A percentile compares a stretch with the other conserved stretches of the same genome.
Conservation (phyloP, 352 stramenopile species). For the Phytophthora pisi region DNA sequence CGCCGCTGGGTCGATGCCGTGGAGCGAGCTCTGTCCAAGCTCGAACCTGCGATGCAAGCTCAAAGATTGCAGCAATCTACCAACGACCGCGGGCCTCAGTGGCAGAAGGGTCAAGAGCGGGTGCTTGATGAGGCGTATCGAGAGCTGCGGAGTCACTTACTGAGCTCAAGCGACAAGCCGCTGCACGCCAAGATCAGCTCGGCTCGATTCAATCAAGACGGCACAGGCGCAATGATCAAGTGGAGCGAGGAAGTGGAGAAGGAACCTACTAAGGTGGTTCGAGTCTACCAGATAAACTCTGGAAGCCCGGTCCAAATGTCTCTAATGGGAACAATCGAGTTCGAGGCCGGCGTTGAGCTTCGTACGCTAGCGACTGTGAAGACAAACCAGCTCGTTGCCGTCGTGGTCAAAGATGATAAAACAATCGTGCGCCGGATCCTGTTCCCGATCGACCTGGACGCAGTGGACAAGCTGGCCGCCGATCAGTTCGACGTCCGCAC, state of each 20-base stretch:
- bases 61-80: conserved; percentile 1
- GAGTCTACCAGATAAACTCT: conserved; percentile 7
- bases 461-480: not conserved
- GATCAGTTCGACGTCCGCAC: conserved; percentile 9
- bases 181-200: not conserved
- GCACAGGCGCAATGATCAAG: not conserved
- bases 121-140: not conserved
- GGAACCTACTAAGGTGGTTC: conserved; percentile 21
- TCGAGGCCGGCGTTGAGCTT: conserved; percentile 17
- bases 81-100: not conserved
- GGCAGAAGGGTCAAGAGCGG: not conserved
- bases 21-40: not conserved
- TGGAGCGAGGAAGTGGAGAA: conserved; percentile 29
- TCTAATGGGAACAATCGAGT: conserved; percentile 18
- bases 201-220: not conserved
- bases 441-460: not conserved
- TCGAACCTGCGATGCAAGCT: not conserved
- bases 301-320: not conserved
- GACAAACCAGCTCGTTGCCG: conserved; percentile 8
- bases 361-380: conserved; percentile 23
- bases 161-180: not conserved
- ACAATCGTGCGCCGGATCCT: conserved; percentile 24
- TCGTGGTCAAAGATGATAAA: conserved; percentile 20
- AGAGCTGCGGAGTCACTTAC: not conserved
- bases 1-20: conserved; percentile 10